Evolutionary conservation across 108 stramenopile genomes (phyloP), one percentile per base, ranked within the genome.

Genomic region (Cylindrotheca fusiformis): DNA sequence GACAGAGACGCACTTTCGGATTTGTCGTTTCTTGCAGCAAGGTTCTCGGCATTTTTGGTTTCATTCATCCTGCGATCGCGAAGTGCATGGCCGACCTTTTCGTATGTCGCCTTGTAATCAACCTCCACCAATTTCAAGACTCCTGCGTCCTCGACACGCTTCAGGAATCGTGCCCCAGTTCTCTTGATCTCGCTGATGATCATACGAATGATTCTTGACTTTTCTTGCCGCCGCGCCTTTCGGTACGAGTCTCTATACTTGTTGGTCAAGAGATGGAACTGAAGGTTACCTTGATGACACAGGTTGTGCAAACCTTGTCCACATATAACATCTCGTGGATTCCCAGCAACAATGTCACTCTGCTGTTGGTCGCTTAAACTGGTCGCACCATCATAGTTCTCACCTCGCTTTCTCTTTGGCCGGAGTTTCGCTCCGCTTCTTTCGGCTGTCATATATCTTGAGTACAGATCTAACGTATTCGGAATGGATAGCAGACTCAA

Each of bases 241-340:
- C 6, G 36, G 60, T 84, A 84, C 12, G 54, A 47, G n/a, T 66
- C 62, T 45, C 78, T 78, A 53, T 64, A 58, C n/a, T 20, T 19
- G 20, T 75, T 70, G 50, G 81, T 68, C 23, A 81, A 52, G 14
- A 67, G 54, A 22, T 79, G 69, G 55, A 78, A 84, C 49, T 65
- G 74, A 48, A 81, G 72, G 64, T 84, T 84, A 54, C 83, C 83
- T 18, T 58, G 30, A 63, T 84, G 83, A 67, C 60, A 66, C 56
- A 77, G 81, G 66, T 75, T 76, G 32, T 77, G 65, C 8, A 79
- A 76, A 10, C 83, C 83, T 17, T 80, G 77, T 20, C 83, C 83
- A 55, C 66, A 77, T n/a, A 84, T 79, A 46, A 80, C 6, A 51
- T 51, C 50, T 10, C 6, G 6, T 6, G 36, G 36, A 6, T 41